Conservation (phyloP, 169 alveolate species). For the Perkinsus olseni region DNA sequence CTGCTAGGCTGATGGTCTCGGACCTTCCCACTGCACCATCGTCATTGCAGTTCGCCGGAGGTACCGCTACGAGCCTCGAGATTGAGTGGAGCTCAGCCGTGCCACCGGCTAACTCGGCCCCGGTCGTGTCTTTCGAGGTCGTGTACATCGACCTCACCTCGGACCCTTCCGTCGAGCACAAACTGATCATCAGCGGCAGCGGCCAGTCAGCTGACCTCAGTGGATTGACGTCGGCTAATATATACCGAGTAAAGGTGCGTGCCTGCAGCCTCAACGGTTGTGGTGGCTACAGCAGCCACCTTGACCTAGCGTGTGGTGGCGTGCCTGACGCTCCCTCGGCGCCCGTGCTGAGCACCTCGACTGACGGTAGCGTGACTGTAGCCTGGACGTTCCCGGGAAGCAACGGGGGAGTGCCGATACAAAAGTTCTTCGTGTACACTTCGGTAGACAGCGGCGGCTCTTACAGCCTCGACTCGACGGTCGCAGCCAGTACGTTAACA, state of each 20-base stretch:
- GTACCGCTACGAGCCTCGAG: neutral
- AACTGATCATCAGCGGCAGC: neutral
- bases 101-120: neutral
- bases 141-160: neutral
- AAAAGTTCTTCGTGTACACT: neutral
- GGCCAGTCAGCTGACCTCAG: neutral
- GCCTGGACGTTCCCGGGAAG: conserved; percentile 14
- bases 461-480: neutral
- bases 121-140: neutral
- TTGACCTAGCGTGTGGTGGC: conserved; percentile 4
- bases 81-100: neutral
- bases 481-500: neutral
- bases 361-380: neutral
- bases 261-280: conserved; percentile 14
- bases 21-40: neutral
- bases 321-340: conserved; percentile 3
- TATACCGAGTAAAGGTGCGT: neutral
- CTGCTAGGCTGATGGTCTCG: neutral
- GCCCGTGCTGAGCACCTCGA: neutral
- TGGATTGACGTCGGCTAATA: neutral
- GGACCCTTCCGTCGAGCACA: neutral
- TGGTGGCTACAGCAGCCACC: neutral
- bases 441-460: neutral
- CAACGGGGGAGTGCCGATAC: conserved; percentile 8
- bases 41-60: neutral